These are phyloP conservation scores for Mycena polygramma DNA, from an alignment of 768 basidiomycete species.

Conservation along the genomic window DNA sequence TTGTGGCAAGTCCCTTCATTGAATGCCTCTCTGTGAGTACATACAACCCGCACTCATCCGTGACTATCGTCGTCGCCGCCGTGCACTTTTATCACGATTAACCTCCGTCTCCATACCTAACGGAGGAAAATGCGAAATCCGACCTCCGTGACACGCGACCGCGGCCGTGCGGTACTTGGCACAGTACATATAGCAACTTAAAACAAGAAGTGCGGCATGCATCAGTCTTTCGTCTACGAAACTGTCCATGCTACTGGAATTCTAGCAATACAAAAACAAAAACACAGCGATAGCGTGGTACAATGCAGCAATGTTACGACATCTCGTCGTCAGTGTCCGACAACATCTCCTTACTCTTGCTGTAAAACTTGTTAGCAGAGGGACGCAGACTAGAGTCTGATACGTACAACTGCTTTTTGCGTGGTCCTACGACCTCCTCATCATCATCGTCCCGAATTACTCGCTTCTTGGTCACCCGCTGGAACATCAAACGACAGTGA, in stretches of 20 bases:
- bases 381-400: background rate
- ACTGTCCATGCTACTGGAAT: conserved; percentile 11
- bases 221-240: too few species aligned
- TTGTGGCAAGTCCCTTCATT: too few species aligned
- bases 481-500: conserved; percentile 16
- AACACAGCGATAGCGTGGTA: conserved; percentile 37
- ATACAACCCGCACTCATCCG: too few species aligned
- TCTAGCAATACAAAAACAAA: conserved; percentile 33
- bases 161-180: too few species aligned
- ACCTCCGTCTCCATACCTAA: too few species aligned
- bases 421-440: conserved; percentile 74
- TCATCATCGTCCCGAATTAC: conserved; percentile 85
- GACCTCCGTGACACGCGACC: too few species aligned
- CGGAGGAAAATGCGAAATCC: too few species aligned
- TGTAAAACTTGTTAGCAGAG: conserved; percentile 46
- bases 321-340: conserved; percentile 91
- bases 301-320: conserved; percentile 55
- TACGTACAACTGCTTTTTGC: conserved; percentile 84
- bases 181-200: too few species aligned
- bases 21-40: too few species aligned
- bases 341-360: conserved; percentile 91
- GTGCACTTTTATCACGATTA: too few species aligned
- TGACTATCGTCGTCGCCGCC: too few species aligned
- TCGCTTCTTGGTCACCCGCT: conserved; percentile 76
- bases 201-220: too few species aligned